Evolutionary conservation across 164 flowering plant genomes (phyloP).

Genomic region (Piper betle): DNA sequence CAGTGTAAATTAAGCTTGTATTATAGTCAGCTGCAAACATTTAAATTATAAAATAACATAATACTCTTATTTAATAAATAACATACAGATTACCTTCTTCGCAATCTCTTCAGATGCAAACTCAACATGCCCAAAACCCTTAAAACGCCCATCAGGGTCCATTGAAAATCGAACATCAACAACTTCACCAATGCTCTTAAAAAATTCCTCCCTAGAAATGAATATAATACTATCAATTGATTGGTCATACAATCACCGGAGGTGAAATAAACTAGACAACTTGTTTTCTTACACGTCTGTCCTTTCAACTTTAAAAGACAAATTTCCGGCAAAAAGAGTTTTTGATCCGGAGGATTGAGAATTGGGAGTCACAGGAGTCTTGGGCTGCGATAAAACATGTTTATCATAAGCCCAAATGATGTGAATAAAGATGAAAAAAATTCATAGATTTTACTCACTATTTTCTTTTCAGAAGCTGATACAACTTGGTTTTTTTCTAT

Average conservation of each 20-base stretch:
- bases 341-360: constrained; percentile 31
- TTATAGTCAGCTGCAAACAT: too few relatives aligned
- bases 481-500: constrained; percentile 5
- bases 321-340: constrained; percentile 70
- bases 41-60: too few relatives aligned
- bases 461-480: constrained; percentile 23
- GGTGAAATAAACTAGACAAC: not conserved
- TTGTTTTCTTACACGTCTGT: constrained; percentile 51
- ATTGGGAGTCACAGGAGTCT: constrained; percentile 48
- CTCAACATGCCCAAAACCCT: constrained; percentile 91
- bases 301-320: constrained; percentile 36
- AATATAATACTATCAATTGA: not conserved
- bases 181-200: constrained; percentile 54
- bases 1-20: too few relatives aligned
- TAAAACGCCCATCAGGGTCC: constrained; percentile 37
- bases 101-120: constrained; percentile 61
- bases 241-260: not conserved
- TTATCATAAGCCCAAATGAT: not conserved
- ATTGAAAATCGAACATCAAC: constrained; percentile 52
- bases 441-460: constrained; percentile 6
- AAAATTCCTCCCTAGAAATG: constrained; percentile 45
- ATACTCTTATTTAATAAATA: not conserved
- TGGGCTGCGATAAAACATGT: constrained; percentile 26
- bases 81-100: not conserved
- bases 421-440: not conserved